Conservation (phyloP, 495 filamentous ascomycete species). For the Neurospora sp. region DNA sequence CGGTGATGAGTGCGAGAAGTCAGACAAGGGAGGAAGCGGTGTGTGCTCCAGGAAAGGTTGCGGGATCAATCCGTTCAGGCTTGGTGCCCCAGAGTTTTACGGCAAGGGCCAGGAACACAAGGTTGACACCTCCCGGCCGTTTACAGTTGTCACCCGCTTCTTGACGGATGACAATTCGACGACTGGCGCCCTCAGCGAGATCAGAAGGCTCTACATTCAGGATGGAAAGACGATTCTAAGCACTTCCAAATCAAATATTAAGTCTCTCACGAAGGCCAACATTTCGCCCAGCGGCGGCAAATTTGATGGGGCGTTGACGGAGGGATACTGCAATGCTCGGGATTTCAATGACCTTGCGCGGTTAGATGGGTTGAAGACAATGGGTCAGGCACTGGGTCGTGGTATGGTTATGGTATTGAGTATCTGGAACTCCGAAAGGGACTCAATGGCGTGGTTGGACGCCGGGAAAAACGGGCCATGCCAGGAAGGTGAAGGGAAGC, state of each 20-base stretch:
- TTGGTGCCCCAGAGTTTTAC: slow-evolving; percentile 48
- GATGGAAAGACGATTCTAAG: slow-evolving; percentile 43
- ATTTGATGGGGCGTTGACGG: slow-evolving; percentile 40
- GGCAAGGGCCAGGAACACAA: slow-evolving; percentile 28
- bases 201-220: slow-evolving; percentile 53
- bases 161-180: slow-evolving; percentile 39
- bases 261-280: slow-evolving; percentile 19
- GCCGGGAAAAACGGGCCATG: slow-evolving; percentile 47
- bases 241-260: slow-evolving; percentile 14
- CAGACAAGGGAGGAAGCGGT: slow-evolving; percentile 21
- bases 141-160: slow-evolving; percentile 64
- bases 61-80: slow-evolving; percentile 48
- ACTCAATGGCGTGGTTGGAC: slow-evolving; percentile 58
- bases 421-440: slow-evolving; percentile 52
- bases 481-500: slow-evolving; percentile 41
- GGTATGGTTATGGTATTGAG: slow-evolving; percentile 60
- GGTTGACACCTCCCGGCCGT: slow-evolving; percentile 49
- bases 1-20: slow-evolving; percentile 33
- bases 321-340: slow-evolving; percentile 47
- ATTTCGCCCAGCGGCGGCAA: slow-evolving; percentile 28
- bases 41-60: slow-evolving; percentile 60
- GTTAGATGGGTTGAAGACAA: slow-evolving; percentile 45
- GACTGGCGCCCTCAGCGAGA: slow-evolving; percentile 42
- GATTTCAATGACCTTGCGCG: slow-evolving; percentile 40
- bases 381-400: slow-evolving; percentile 46